Evolutionary conservation across 257 asterid species (phyloP), one percentile per base, ranked within the genome.

Genomic region (Ajuga chamaepitys): DNA sequence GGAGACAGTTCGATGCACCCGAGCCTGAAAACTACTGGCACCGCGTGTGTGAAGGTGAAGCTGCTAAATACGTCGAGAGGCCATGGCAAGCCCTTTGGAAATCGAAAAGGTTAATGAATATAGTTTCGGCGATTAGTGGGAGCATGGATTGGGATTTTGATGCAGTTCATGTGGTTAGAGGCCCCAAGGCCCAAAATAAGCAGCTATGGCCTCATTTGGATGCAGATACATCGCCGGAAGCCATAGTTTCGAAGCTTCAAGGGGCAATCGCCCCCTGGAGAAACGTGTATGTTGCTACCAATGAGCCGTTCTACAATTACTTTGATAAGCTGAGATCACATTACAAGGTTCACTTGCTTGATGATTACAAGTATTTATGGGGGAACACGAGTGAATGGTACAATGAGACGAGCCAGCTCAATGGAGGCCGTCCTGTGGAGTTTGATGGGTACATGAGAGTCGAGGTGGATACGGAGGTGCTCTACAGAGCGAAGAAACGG

Each of bases 81-180:
- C 97, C 97, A 0, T 94, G 99, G 97, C 73, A 72, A 5, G 79
- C 90, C 0, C 74, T 94, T 16, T 94, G 96, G 99, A 94, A 94
- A 77, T 90, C 97, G 7, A 94, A 94, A 79, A 73, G 97, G 59
- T 62, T 94, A 18, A 94, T 90, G 96, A 94, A 89, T 53, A 90
- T 94, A 58, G 97, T 93, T 12, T 70, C 99, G 2, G 99, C 68
- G 8, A 93, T 93, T 22, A 93, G 99, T 26, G 99, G 97, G 70
- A 85, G 88, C 57, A 89, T 93, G 99, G 99, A 93, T 67, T 93
- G 99, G 99, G 99, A 93, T 78, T 93, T 75, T 11, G 97, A 93
- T 64, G 95, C 97, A 4, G 95, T 85, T 26, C 99, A 93, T 44
- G 96, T 93, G 17, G 86, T 93, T 37, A 84, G 97, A 40, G 99